Evolutionary conservation across 148 eudicot genomes (phyloP).

Genomic region (Pharnaceum exiguum): DNA sequence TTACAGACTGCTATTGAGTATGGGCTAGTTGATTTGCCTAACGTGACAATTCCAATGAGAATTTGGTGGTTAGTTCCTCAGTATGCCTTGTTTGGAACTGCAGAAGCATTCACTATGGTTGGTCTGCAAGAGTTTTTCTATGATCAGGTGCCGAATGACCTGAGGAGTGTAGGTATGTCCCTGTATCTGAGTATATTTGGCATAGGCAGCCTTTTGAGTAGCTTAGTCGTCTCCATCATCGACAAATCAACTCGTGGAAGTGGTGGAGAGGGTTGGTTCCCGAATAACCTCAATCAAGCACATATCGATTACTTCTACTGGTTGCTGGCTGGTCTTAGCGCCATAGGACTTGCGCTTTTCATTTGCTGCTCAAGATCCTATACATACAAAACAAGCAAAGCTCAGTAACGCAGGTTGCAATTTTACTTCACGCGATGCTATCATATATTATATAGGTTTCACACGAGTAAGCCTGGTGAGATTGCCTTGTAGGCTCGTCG

Average conservation of each 20-base stretch:
- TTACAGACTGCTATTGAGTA: slow-evolving; percentile 31
- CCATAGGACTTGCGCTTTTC: too few species aligned
- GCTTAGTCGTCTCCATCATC: slow-evolving; percentile 36
- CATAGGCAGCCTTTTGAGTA: slow-evolving; percentile 52
- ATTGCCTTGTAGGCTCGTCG: too few species aligned
- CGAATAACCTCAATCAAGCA: slow-evolving; percentile 33
- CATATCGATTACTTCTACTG: slow-evolving; percentile 50
- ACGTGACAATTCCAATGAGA: slow-evolving; percentile 43
- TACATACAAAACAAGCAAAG: too few species aligned
- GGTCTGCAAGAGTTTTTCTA: slow-evolving; percentile 62
- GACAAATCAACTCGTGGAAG: slow-evolving; percentile 12
- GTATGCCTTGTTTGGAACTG: slow-evolving; percentile 38
- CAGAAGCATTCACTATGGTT: slow-evolving; percentile 46
- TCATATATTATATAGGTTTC: too few species aligned
- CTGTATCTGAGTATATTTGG: slow-evolving; percentile 45
- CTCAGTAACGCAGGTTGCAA: too few species aligned
- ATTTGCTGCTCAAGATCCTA: too few species aligned
- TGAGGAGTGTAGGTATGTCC: slow-evolving; percentile 50
- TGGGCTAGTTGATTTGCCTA: slow-evolving; percentile 37
- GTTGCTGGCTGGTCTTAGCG: slow-evolving; percentile 47
- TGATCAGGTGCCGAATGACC: slow-evolving; percentile 52
- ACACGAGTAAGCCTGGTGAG: too few species aligned
- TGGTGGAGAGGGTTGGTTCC: slow-evolving; percentile 42
- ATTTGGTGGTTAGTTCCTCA: slow-evolving; percentile 67
- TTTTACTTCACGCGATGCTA: too few species aligned